Evolutionary conservation across 2,329 filamentous ascomycete species (phyloP).

Genomic region (Alternaria hordeiaustralica): DNA sequence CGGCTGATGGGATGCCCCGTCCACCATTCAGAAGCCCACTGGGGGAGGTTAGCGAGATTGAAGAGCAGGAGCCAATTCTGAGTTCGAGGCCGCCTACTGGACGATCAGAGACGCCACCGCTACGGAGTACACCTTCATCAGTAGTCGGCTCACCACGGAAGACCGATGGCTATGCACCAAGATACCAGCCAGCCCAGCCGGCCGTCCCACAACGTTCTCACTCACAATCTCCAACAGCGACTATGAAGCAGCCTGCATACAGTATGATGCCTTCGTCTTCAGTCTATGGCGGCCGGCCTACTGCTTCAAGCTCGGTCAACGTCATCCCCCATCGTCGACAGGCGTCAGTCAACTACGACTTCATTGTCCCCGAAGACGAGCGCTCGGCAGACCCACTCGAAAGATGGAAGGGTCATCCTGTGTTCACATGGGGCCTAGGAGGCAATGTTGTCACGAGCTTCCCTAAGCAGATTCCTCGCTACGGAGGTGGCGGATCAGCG

Average conservation of each 20-base stretch:
- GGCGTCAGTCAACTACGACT: constrained; percentile 60
- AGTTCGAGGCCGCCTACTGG: constrained; percentile 25
- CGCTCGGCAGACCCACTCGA: constrained; percentile 75
- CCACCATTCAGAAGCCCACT: constrained; percentile 36
- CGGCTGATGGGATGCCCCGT: constrained; percentile 33
- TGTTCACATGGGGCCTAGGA: constrained; percentile 87
- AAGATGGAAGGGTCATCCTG: constrained; percentile 87
- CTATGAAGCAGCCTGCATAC: constrained; percentile 58
- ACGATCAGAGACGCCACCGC: constrained; percentile 44
- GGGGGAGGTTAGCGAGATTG: constrained; percentile 44
- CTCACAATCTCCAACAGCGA: constrained; percentile 66
- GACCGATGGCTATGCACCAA: constrained; percentile 52
- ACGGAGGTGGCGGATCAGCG: constrained; percentile 72
- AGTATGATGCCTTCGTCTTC: constrained; percentile 51
- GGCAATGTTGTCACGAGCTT: constrained; percentile 84
- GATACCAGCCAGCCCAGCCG: constrained; percentile 53
- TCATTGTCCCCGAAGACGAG: constrained; percentile 63
- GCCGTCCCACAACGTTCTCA: constrained; percentile 54
- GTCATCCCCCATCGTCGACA: constrained; percentile 46
- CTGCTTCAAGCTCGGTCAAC: constrained; percentile 23
- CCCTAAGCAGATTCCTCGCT: constrained; percentile 86
- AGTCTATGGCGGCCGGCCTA: constrained; percentile 41
- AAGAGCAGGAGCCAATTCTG: constrained; percentile 33
- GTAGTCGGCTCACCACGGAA: constrained; percentile 50
- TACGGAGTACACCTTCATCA: constrained; percentile 42